Evolutionary conservation across 805 yeast species (phyloP), one percentile per base, ranked within the genome.

Genomic region (Pichia gijzeniarum): DNA sequence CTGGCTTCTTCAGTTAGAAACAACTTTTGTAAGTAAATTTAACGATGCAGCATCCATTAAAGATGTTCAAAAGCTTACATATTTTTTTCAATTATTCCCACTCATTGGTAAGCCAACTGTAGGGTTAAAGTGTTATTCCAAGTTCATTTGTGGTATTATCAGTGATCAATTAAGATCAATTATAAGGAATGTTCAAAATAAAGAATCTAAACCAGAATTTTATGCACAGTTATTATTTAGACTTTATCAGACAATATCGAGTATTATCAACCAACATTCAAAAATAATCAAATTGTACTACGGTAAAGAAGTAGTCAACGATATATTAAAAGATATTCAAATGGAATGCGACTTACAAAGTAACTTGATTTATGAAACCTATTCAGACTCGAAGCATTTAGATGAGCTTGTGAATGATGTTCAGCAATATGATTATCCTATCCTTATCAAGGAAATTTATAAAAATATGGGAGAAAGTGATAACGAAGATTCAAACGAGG

Each of bases 291-390:
- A 73, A 35, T 72, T 72, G 40, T 83, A 81, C 58, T 93, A 93
- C 58, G 95, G 91, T 17, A 66, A 67, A 2, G 51, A 65, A 9
- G 80, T 81, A 14, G 80, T 90, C 71, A 65, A 73, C 3, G 72
- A 73, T 30, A 89, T 91, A 9, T 72, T 90, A 53, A 77, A 75
- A 17, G 76, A 77, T 41, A 82, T 93, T 28, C 95, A 91, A 63
- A 70, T 76, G 41, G 99, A 93, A 59, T 82, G 93, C 27, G 99
- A 93, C 59, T 72, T 90, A n/a, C 99, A 93, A 59, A 82, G 91
- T 21, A 95, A 95, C 1, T 69, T 93, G 37, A 85, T 93, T 4
- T 71, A 85, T 44, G 98, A 91, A 61, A 85, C 93, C 0, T 87
- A 86, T 57, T 76, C 81, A 67, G 97, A 90, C 54, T 73, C 77